Evolutionary conservation across 177 flowering plant species (phyloP).

Genomic region (Vitis hybrid): DNA sequence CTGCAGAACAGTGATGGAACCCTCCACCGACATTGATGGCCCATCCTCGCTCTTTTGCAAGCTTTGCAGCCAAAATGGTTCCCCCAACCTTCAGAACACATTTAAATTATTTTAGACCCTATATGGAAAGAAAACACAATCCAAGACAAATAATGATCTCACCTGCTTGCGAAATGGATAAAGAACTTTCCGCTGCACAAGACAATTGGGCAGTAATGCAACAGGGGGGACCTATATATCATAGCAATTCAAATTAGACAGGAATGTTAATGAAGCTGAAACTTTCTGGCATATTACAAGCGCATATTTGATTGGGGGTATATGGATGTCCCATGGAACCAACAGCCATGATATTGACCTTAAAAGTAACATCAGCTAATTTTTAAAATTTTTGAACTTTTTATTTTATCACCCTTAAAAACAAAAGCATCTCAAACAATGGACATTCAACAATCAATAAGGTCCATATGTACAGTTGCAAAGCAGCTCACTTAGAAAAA

Average conservation of each 20-base stretch:
- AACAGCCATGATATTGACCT: neutral
- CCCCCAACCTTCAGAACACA: conserved; percentile 78
- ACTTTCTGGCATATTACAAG: neutral
- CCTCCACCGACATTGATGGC: conserved; percentile 98
- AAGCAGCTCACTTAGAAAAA: too few relatives aligned
- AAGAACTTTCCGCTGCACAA: conserved; percentile 75
- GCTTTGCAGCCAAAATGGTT: conserved; percentile 84
- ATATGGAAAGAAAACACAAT: neutral
- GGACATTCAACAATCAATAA: too few relatives aligned
- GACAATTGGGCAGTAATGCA: conserved; percentile 77
- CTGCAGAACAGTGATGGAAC: conserved; percentile 91
- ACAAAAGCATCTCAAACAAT: neutral
- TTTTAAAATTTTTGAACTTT: too few relatives aligned
- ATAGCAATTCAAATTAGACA: conserved; percentile 1
- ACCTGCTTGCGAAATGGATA: conserved; percentile 92
- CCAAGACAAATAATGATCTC: neutral
- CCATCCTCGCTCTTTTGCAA: conserved; percentile 95
- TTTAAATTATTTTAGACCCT: neutral
- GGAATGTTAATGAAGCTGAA: too few relatives aligned
- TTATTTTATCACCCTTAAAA: neutral
- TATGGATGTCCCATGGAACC: neutral
- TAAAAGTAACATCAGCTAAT: neutral
- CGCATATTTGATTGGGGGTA: neutral
- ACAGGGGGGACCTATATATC: conserved; percentile 80
- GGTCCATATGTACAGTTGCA: neutral